A percentile compares a stretch with the other conserved stretches of the same genome.
These are phyloP conservation scores for Russula brevipes DNA, from an alignment of 768 basidiomycete species.

Conservation along the genomic window DNA sequence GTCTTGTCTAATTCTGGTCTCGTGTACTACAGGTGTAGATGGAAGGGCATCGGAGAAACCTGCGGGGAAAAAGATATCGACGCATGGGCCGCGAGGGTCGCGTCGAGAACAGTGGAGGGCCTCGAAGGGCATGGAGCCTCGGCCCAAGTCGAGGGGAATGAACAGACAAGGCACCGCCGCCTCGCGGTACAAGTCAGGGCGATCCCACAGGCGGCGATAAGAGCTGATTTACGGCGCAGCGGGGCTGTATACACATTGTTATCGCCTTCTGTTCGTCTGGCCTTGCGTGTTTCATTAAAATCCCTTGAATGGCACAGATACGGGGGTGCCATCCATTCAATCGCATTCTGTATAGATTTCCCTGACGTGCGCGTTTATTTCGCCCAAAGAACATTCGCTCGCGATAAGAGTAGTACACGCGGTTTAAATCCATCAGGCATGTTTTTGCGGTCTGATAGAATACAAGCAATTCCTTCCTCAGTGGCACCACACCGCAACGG, in stretches of 20 bases:
- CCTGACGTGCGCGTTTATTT: slow-evolving; percentile 37
- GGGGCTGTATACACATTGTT: background rate
- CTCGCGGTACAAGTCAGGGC: slow-evolving; percentile 61
- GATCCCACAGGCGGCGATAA: slow-evolving; percentile 67
- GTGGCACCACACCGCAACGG: slow-evolving; percentile 83
- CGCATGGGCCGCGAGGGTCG: slow-evolving; percentile 73
- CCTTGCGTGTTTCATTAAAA: background rate
- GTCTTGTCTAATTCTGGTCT: background rate
- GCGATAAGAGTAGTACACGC: slow-evolving; percentile 4
- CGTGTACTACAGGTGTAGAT: slow-evolving; percentile 55
- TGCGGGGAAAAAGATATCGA: slow-evolving; percentile 51
- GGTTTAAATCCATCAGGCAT: background rate
- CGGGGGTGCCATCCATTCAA: slow-evolving; percentile 6
- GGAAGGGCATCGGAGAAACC: slow-evolving; percentile 29
- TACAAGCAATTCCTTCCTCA: slow-evolving; percentile 29
- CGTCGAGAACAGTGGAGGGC: slow-evolving; percentile 77
- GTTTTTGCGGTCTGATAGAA: background rate
- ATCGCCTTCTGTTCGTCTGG: background rate
- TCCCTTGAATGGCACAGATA: slow-evolving; percentile 5
- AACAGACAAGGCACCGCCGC: slow-evolving; percentile 63
- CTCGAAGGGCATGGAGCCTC: slow-evolving; percentile 65
- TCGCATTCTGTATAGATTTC: slow-evolving; percentile 14
- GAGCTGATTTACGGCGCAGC: background rate
- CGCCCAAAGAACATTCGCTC: background rate
- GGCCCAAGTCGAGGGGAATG: slow-evolving; percentile 48